Conservation (phyloP, 2,329 filamentous ascomycete genomes). For the Chrysoporthe deuterocubensis region DNA sequence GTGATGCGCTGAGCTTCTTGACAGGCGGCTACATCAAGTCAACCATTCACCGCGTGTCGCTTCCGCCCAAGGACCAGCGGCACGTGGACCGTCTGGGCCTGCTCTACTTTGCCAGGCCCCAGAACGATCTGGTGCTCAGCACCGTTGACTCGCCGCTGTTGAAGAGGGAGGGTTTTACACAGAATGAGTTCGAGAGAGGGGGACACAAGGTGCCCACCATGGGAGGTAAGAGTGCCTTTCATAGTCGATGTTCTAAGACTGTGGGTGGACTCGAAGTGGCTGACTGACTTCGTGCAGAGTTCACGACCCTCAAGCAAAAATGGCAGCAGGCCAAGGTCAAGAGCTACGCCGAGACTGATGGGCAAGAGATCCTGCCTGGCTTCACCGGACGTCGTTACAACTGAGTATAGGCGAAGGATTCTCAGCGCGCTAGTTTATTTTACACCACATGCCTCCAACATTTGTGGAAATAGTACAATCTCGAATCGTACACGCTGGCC, state of each 20-base stretch:
- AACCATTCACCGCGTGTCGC: conserved; percentile 42
- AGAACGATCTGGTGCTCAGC: conserved; percentile 43
- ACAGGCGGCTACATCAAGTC: conserved; percentile 48
- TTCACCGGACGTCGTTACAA: conserved; percentile 35
- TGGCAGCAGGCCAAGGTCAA: conserved; percentile 42
- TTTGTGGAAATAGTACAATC: neutral
- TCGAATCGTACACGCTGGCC: neutral
- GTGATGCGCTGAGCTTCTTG: conserved; percentile 48
- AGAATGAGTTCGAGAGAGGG: conserved; percentile 45
- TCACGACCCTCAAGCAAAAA: conserved; percentile 42
- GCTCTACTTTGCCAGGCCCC: conserved; percentile 54
- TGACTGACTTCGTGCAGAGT: conserved; percentile 33
- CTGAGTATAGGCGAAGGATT: neutral
- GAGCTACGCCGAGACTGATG: conserved; percentile 31
- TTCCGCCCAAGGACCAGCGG: conserved; percentile 46
- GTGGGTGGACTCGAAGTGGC: no score
- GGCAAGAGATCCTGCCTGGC: conserved; percentile 41
- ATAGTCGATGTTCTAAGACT: no score
- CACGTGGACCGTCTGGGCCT: conserved; percentile 53
- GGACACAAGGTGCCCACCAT: conserved; percentile 39
- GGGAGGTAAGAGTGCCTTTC: conserved; percentile 33
- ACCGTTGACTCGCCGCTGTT: conserved; percentile 45
- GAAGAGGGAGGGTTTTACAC: conserved; percentile 38
- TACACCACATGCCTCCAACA: neutral
- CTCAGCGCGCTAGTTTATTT: neutral